Base-by-base conservation (phyloP, 306 rosid genomes). In the Inga leiocalycina region DNA sequence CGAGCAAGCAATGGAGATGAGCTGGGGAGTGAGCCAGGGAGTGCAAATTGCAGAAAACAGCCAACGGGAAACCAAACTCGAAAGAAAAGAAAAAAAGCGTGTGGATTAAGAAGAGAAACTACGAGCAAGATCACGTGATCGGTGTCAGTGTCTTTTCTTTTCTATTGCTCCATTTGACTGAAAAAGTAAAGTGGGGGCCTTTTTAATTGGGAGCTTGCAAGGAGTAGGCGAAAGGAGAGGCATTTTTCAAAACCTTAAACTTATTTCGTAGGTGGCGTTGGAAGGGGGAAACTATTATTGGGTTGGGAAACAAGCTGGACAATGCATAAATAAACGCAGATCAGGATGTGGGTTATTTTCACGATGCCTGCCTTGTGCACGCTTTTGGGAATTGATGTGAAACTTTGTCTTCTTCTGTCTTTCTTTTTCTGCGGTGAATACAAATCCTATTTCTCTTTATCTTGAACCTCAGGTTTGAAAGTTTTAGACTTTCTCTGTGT, bases 331-430 rank as follows among this genome's bases (percentile, higher is more conserved):
- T 22, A 24, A 32, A 14, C 35, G 8, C 13, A 49, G 56, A 16
- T 49, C 6, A n/a, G 52, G 37, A 44, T 30, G 65, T 16, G 65
- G 65, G 76, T 69, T 69, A 30, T 79, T 79, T 79, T 79, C 76
- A 6, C 13, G 54, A 46, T 6, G 68, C 54, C 68, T 62, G 68
- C 54, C 68, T 62, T 62, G 57, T 79, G 82, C 20, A 17, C 74
- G 77, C 76, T n/a, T 37, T 69, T 37, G 75, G 79, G 75, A 49
- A 49, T 46, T 35, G 82, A 79, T 49, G 76, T 68, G 82, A 79
- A 79, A 24, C 19, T 69, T 37, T 68, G 82, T 52, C 76, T 19
- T 52, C 20, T 69, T 79, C 71, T 27, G 27, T 24, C 57, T 16
- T 17, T 10, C 32, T 32, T 37, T 68, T 8, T 51, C 71, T 17